Evolutionary conservation across 164 flowering plant genomes (phyloP).

Genomic region (Houttuynia cordata): DNA sequence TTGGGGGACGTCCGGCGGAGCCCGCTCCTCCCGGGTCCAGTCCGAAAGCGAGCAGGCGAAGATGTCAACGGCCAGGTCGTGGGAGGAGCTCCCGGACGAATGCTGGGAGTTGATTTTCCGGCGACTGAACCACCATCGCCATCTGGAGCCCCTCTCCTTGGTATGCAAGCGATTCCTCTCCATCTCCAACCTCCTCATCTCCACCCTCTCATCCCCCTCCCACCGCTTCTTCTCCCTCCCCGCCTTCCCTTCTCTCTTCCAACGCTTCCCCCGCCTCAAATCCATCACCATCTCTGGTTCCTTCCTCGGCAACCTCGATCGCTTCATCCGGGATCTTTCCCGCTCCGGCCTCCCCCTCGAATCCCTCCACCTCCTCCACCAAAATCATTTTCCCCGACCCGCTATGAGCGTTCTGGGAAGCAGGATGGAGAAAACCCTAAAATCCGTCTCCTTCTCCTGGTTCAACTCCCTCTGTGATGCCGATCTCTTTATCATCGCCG

Average conservation of each 20-base stretch:
- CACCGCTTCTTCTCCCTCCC: constrained; percentile 11
- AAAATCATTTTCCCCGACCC: constrained; percentile 17
- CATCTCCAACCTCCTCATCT: constrained; percentile 31
- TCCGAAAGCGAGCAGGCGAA: background rate
- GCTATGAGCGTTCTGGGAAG: constrained; percentile 19
- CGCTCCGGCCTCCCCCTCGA: constrained; percentile 18
- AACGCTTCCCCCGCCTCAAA: constrained; percentile 31
- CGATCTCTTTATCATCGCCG: constrained; percentile 27
- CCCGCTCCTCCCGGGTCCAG: background rate
- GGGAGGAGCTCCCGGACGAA: constrained; percentile 37
- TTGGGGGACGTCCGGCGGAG: too few relatives aligned
- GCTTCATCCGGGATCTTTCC: constrained; percentile 16
- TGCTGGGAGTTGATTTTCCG: constrained; percentile 40
- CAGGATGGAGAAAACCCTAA: constrained; percentile 17
- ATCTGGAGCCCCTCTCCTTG: constrained; percentile 32
- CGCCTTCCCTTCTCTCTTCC: constrained; percentile 15
- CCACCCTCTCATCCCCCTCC: constrained; percentile 19
- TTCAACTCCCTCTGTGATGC: constrained; percentile 12
- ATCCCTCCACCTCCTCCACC: constrained; percentile 34
- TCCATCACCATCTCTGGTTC: constrained; percentile 13
- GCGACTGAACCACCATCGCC: constrained; percentile 11
- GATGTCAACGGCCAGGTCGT: background rate
- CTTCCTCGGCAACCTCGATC: constrained; percentile 17
- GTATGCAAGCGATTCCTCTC: constrained; percentile 38
- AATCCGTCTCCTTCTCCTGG: constrained; percentile 23